Conservation (phyloP, 2,329 filamentous ascomycete genomes). For the Sclerotiophoma versabilis region DNA sequence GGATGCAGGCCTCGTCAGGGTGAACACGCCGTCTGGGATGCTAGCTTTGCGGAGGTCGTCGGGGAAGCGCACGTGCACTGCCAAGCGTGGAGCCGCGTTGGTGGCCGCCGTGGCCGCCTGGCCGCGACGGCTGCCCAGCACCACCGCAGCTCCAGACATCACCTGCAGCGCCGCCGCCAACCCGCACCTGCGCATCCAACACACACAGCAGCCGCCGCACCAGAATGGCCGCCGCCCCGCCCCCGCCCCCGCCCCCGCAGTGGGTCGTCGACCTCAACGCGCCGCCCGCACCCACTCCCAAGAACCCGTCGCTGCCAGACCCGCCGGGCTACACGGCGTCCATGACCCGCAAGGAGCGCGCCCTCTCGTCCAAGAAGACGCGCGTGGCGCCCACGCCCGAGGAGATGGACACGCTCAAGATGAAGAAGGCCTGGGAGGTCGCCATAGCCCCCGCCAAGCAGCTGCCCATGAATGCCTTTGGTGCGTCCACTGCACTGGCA, state of each 20-base stretch:
- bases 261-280: constrained; percentile 85
- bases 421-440: constrained; percentile 99
- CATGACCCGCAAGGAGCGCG: constrained; percentile 50
- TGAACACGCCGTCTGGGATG: constrained; percentile 4
- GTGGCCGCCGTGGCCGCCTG: too few relatives aligned
- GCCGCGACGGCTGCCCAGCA: constrained; percentile 9
- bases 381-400: constrained; percentile 75
- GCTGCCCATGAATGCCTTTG: constrained; percentile 97
- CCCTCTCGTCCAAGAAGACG: constrained; percentile 49
- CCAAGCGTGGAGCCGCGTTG: constrained; percentile 3
- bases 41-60: constrained; percentile 28
- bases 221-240: constrained; percentile 10
- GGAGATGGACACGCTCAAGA: constrained; percentile 93
- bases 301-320: constrained; percentile 75
- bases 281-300: constrained; percentile 70
- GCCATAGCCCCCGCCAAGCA: constrained; percentile 92
- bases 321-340: constrained; percentile 79
- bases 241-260: constrained; percentile 63
- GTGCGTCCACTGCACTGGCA: constrained; percentile 50
- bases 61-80: constrained; percentile 35
- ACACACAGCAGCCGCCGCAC: background rate
- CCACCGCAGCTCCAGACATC: too few relatives aligned
- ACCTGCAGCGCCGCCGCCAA: too few relatives aligned
- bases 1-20: constrained; percentile 5
- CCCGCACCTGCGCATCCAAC: too few relatives aligned